phyloP scores from a whole-genome alignment of 2,329 filamentous ascomycete species.

The Atkinsonella texensis region DNA sequence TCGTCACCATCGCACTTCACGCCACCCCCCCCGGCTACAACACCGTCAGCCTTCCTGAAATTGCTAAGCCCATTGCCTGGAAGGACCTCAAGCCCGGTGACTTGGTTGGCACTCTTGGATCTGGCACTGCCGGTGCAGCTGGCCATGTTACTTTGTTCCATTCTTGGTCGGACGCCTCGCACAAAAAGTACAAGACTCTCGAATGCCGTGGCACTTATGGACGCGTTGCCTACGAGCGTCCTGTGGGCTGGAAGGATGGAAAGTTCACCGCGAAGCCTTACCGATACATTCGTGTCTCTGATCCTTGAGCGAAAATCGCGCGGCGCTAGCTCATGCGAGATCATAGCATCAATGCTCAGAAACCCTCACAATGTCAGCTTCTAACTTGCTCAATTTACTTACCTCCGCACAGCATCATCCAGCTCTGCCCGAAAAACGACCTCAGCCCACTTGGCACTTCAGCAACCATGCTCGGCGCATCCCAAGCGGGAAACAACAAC shows the following conservation, averaged over 20 bases:
- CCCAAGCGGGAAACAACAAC: no score
- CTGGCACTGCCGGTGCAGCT: constrained; percentile 5
- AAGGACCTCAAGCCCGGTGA: constrained; percentile 5
- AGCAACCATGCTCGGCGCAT: no score
- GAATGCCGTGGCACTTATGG: constrained; percentile 5
- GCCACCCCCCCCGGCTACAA: constrained; percentile 2
- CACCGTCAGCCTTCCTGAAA: constrained; percentile 6
- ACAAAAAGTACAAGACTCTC: constrained; percentile 4
- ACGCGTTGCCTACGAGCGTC: constrained; percentile 4
- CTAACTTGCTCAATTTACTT: no score
- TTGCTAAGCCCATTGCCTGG: constrained; percentile 4
- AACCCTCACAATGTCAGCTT: no score
- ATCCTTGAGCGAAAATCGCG: no score
- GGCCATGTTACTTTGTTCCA: constrained; percentile 7
- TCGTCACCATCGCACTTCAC: constrained; percentile 7
- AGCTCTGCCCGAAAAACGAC: no score
- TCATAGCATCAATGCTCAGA: no score
- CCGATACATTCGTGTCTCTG: constrained; percentile 1
- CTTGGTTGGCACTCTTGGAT: constrained; percentile 7
- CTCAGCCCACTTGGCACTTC: no score
- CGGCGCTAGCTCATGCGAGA: no score
- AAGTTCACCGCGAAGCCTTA: background rate
- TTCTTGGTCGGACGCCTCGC: constrained; percentile 1
- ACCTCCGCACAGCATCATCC: no score
- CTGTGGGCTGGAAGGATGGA: constrained; percentile 3